A percentile compares a stretch with the other conserved stretches of the same genome.
phyloP scores from a whole-genome alignment of 1,284 basidiomycete genomes.

The Leccinum pallidistipes region DNA sequence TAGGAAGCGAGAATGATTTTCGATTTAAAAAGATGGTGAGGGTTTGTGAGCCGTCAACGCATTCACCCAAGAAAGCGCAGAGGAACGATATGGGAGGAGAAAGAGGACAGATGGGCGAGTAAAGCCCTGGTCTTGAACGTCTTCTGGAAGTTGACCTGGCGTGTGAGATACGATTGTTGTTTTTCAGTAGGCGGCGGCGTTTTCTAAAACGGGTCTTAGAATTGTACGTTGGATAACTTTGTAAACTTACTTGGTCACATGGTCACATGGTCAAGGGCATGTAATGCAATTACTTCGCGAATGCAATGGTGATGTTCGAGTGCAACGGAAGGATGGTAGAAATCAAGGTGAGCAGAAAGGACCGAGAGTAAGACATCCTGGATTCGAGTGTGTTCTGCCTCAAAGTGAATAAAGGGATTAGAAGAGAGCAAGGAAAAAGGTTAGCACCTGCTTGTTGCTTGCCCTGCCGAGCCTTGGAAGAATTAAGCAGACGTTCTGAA shows the following conservation, averaged over 20 bases:
- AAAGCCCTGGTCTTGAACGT: conserved; percentile 95
- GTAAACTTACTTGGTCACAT: conserved; percentile 73
- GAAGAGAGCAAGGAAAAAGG: not conserved
- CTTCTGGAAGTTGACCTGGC: conserved; percentile 62
- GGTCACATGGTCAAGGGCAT: conserved; percentile 82
- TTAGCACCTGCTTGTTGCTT: conserved; percentile 54
- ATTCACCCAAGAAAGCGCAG: conserved; percentile 78
- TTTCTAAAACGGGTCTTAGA: conserved; percentile 57
- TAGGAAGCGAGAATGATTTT: conserved; percentile 83
- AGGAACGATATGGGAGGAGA: conserved; percentile 90
- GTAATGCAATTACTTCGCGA: conserved; percentile 70
- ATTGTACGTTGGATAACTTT: not conserved
- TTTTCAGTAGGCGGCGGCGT: conserved; percentile 89
- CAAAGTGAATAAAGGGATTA: conserved; percentile 13
- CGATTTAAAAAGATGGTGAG: conserved; percentile 72
- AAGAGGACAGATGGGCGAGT: conserved; percentile 94
- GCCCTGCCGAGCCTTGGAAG: conserved; percentile 53
- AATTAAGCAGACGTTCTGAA: conserved; percentile 54
- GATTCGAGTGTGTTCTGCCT: conserved; percentile 51
- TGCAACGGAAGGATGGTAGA: conserved; percentile 67
- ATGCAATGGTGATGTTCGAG: conserved; percentile 53
- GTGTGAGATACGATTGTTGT: conserved; percentile 86
- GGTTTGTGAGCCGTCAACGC: conserved; percentile 72
- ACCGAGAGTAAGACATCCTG: conserved; percentile 66
- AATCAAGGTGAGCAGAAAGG: conserved; percentile 69